Percentiles rank a stretch among this genome's conserved stretches.
These are phyloP conservation scores for Aureobasidium sp. DNA, from an alignment of 2,329 filamentous ascomycete species.

Conservation along the genomic window DNA sequence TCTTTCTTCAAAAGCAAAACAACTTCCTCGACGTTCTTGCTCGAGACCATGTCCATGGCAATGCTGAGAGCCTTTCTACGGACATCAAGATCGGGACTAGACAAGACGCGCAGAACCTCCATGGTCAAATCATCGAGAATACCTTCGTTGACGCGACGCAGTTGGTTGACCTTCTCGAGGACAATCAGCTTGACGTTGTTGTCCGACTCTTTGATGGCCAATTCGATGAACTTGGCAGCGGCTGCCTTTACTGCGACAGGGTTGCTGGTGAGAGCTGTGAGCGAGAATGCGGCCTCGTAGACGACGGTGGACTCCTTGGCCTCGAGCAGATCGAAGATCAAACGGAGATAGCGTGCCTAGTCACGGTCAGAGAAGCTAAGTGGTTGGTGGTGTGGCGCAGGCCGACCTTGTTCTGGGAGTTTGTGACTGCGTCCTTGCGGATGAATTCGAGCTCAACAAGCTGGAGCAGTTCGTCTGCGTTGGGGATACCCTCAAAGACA, in stretches of 20 bases:
- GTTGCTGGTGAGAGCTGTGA: constrained; percentile 90
- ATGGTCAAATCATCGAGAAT: constrained; percentile 90
- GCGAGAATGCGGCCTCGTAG: constrained; percentile 91
- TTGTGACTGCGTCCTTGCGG: constrained; percentile 90
- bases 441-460: constrained; percentile 96
- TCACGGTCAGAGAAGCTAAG: not conserved
- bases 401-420: constrained; percentile 81
- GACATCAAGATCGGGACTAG: constrained; percentile 92
- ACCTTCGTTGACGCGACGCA: constrained; percentile 81
- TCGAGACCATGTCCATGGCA: constrained; percentile 94
- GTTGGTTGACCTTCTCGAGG: constrained; percentile 81
- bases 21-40: constrained; percentile 97
- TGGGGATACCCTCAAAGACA: constrained; percentile 88
- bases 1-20: constrained; percentile 96
- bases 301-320: constrained; percentile 89
- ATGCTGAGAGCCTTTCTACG: constrained; percentile 83
- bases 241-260: constrained; percentile 96
- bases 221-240: constrained; percentile 89
- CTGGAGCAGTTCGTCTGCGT: constrained; percentile 88
- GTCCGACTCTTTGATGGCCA: constrained; percentile 94
- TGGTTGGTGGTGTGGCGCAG: not conserved
- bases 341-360: constrained; percentile 76
- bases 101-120: constrained; percentile 92
- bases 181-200: constrained; percentile 99
- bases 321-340: constrained; percentile 95